A percentile compares a stretch with the other conserved stretches of the same genome.
Conservation (phyloP, 768 basidiomycete genomes). For the Sporobolomyces pararoseus region DNA sequence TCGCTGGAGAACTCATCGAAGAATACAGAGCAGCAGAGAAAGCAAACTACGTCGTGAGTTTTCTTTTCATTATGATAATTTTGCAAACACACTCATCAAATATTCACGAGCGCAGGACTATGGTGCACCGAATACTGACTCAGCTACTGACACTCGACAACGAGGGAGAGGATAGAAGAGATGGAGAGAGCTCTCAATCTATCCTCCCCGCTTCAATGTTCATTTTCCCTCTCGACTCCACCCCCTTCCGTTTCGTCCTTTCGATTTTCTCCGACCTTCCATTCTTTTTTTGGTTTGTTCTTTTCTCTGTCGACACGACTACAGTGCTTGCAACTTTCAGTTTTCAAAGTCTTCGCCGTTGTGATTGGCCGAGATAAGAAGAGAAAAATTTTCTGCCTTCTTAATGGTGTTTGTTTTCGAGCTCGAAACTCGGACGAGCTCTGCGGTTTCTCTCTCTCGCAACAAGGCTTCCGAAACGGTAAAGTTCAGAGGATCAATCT, state of each 20-base stretch:
- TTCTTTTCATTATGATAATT: neutral
- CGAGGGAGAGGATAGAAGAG: conserved; percentile 6
- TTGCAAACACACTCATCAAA: neutral
- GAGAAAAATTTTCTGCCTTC: conserved; percentile 7
- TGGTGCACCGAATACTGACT: conserved; percentile 7
- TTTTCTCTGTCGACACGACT: neutral
- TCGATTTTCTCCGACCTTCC: neutral
- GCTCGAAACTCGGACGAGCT: too few species aligned
- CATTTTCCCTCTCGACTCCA: too few species aligned
- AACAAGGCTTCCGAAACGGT: too few species aligned
- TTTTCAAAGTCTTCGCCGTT: neutral
- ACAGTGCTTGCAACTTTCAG: too few species aligned
- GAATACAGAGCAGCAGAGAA: conserved; percentile 97
- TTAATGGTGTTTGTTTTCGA: neutral
- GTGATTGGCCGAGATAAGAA: conserved; percentile 14
- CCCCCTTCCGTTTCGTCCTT: neutral
- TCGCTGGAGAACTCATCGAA: conserved; percentile 78
- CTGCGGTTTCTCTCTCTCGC: too few species aligned
- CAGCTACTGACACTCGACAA: conserved; percentile 11
- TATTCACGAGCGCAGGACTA: conserved; percentile 11
- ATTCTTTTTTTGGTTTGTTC: neutral
- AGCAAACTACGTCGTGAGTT: conserved; percentile 82
- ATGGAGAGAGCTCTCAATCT: too few species aligned
- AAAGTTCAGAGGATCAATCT: too few species aligned
- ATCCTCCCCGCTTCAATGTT: neutral